Base-by-base conservation (phyloP, 1,284 basidiomycete genomes). In the Anthracocystis walkeri region DNA sequence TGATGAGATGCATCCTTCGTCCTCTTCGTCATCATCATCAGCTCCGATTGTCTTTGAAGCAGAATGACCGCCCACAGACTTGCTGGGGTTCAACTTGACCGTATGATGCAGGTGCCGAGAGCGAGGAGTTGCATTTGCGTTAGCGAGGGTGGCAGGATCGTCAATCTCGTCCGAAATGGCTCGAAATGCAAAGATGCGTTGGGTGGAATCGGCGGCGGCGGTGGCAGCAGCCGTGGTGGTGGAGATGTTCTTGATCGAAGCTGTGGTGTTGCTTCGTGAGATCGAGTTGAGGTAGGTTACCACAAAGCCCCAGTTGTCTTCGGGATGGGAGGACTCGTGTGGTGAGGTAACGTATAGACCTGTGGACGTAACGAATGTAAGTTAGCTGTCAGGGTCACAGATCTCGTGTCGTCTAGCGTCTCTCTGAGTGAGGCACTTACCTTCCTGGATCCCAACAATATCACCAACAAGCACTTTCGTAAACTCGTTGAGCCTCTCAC, bases 371-470 rank as follows among this genome's bases (percentile, higher is more conserved):
- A 51, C 14, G 6, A 11, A n/a, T n/a, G n/a, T 7, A 21, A 4
- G 33, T n/a, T 21, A 21, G 12, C 18, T 29, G 21, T 8, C 40
- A 45, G 8, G 31, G 18, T 29, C 10, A 6, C 35, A 38, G 10
- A 10, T 10, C 35, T 16, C 6, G 35, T 14, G 35, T 4, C 35
- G 35, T 38, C 14, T 14, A 38, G 35, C 35, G 35, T 38, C 3
- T 38, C 3, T 16, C 35, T 38, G 35, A 11, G 12, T 16, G 16
- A 38, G 2, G 35, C 35, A 62, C 63, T 50, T 42, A 64, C 95
- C 95, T 89, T 93, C 92, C 58, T 90, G 90, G 21, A 98, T 90
- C n/a, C 88, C 87, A n/a, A 90, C 87, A 77, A 99, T 90, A 82
- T 93, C 92, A 55, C 89, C 90, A 40, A 97, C 88, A 4, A 93